These are phyloP conservation scores for Anisodus tanguticus DNA, from an alignment of 257 asterid species.

Conservation along the genomic window DNA sequence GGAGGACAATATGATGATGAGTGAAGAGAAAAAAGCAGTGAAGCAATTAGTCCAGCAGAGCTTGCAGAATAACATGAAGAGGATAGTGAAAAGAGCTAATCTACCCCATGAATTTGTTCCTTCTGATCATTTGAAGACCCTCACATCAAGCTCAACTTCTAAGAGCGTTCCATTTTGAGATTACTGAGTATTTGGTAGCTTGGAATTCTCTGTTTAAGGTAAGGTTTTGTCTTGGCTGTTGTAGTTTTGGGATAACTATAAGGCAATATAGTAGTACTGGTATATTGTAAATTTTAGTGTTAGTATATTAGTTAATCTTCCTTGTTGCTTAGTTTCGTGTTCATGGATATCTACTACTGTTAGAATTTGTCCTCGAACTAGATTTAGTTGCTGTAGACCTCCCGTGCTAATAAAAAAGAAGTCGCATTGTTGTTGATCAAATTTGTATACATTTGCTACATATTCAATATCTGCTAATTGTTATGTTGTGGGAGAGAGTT, in stretches of 20 bases:
- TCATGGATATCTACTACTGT: slow-evolving; percentile 24
- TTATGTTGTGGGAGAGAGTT: neutral
- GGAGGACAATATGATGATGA: slow-evolving; percentile 61
- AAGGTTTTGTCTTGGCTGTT: slow-evolving; percentile 25
- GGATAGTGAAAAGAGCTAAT: slow-evolving; percentile 85
- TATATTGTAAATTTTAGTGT: slow-evolving; percentile 5
- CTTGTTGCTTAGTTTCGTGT: neutral
- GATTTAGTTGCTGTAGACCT: slow-evolving; percentile 13
- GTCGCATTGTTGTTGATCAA: neutral
- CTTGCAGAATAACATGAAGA: slow-evolving; percentile 81
- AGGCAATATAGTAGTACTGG: neutral
- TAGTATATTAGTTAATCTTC: neutral
- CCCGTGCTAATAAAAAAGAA: neutral
- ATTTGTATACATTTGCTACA: neutral
- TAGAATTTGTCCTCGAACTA: neutral
- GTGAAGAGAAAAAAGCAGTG: slow-evolving; percentile 83
- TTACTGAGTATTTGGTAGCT: neutral
- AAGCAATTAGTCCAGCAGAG: slow-evolving; percentile 88
- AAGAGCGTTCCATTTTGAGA: slow-evolving; percentile 84
- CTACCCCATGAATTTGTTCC: slow-evolving; percentile 82
- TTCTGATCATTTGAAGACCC: slow-evolving; percentile 71
- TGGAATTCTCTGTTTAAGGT: neutral
- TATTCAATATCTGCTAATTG: neutral
- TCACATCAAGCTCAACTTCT: slow-evolving; percentile 72
- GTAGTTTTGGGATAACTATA: neutral